Evolutionary conservation across 192 early-diverging fungal genomes (phyloP).

Genomic region (Lunasporangiospora selenospora): DNA sequence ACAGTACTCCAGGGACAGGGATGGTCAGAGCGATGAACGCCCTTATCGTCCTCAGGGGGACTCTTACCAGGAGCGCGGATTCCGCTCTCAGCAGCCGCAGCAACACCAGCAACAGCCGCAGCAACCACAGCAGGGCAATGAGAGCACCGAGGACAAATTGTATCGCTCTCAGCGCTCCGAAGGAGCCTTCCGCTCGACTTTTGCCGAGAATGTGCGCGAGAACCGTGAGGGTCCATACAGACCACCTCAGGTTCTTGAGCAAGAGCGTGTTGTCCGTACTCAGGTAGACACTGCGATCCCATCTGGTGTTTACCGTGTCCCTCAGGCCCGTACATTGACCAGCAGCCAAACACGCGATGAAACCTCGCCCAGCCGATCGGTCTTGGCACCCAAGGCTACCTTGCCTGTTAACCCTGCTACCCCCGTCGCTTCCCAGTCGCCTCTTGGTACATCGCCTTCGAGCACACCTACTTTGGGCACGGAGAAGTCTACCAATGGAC

Average conservation of each 20-base stretch:
- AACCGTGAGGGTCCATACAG: conserved; percentile 44
- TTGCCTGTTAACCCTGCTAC: conserved; percentile 4
- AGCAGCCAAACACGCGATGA: conserved; percentile 25
- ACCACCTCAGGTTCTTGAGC: conserved; percentile 39
- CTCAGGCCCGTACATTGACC: conserved; percentile 23
- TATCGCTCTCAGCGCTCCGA: conserved; percentile 43
- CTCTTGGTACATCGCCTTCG: conserved; percentile 15
- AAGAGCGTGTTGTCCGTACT: conserved; percentile 13
- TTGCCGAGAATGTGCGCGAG: conserved; percentile 35
- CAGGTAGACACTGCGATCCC: conserved; percentile 14
- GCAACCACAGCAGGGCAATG: conserved; percentile 18
- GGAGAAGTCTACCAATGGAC: conserved; percentile 25
- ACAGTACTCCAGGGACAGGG: conserved; percentile 9
- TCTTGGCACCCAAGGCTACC: conserved; percentile 28
- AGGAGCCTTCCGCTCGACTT: conserved; percentile 30
- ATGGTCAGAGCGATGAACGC: conserved; percentile 29
- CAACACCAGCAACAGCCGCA: conserved; percentile 11
- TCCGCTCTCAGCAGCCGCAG: conserved; percentile 19
- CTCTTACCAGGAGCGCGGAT: conserved; percentile 32
- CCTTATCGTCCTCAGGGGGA: conserved; percentile 22
- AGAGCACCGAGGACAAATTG: conserved; percentile 53
- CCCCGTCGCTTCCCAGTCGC: not conserved
- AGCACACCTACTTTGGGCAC: conserved; percentile 30
- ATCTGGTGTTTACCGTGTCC: conserved; percentile 37
- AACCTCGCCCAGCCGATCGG: conserved; percentile 21